Base-by-base conservation (phyloP, 495 filamentous ascomycete genomes). In the Lentithecium fluviatile region DNA sequence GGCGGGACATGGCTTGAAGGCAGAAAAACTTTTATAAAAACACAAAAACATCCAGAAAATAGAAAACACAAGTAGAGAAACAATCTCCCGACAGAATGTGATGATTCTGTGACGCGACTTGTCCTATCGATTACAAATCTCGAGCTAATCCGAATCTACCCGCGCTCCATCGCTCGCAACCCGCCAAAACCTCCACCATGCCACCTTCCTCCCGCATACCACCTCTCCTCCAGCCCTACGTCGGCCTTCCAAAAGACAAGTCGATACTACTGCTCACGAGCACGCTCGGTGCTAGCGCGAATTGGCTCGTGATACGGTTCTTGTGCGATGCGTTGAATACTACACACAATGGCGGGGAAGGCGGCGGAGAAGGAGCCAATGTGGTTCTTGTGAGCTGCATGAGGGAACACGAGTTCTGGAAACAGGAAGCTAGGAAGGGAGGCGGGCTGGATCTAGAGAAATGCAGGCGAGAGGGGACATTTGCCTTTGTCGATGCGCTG, bases 351-450 rank as follows among this genome's bases (percentile, higher is more conserved):
- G 24, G 42, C 6, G 58, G 6, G 0, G 17, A 26, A 51, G 21
- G 32, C 12, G 46, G 60, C 26, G 26, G n/a, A 49, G 38, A 78
- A 78, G 59, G 53, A 12, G 37, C 17, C 0, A 51, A 12, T n/a
- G 84, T 97, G 3, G 74, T 96, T 15, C 75, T 96, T 0, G 83
- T 92, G 60, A 91, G 87, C 75, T 96, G 86, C 73, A 75, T 95
- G 73, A 81, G 88, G 52, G 85, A 91, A 65, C 80, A 75, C 60
- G 75, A 79, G 24, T 95, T 95, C 70, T 96, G 91, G 91, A 84
- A 60, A 53, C 40, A 24, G 7, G 70, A 74, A 58, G 43, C 53
- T 1, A 54, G 69, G 38, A 67, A 69, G 47, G 62, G 57, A 13
- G 61, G 58, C 24, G 89, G 89, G 8, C 62, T 92, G 52, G 90